Base-by-base conservation (phyloP, 306 rosid species). In the Sophora flavescens region DNA sequence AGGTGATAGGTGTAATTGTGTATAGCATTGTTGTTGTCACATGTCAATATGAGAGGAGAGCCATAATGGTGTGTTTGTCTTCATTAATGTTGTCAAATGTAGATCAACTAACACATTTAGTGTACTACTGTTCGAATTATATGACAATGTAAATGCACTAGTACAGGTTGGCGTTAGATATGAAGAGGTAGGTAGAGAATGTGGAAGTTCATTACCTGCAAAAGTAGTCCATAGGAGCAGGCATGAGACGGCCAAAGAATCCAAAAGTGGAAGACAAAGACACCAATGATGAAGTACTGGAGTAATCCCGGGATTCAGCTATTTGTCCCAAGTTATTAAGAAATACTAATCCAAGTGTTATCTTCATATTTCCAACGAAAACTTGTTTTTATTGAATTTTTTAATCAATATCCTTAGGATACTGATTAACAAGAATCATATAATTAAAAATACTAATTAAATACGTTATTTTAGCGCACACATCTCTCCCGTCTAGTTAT, bases 321-420 rank as follows among this genome's bases (percentile, higher is more conserved):
- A 93, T 93, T 68, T 93, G 98, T 6, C 98, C 98, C 82, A 93
- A 76, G 80, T 91, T 93, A 79, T 93, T 93, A 30, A 91, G 68
- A 83, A 73, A 93, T 22, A 85, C 98, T 12, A 93, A 32, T 8
- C 98, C 98, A 4, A 93, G 42, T 8, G 98, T 90, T 59, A n/a
- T n/a, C n/a, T n/a, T n/a, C n/a, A n/a, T n/a, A n/a, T n/a, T n/a
- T n/a, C n/a, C n/a, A n/a, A n/a, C n/a, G n/a, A n/a, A n/a, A n/a
- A n/a, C n/a, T n/a, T n/a, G n/a, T n/a, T n/a, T n/a, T n/a, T n/a
- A n/a, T n/a, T n/a, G n/a, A n/a, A n/a, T n/a, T n/a, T n/a, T n/a
- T n/a, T n/a, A n/a, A n/a, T n/a, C n/a, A n/a, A n/a, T n/a, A n/a
- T n/a, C n/a, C n/a, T n/a, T n/a, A n/a, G n/a, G n/a, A n/a, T n/a